phyloP scores from a whole-genome alignment of 1,139 yeast species.

The Geotrichum histeridarum region DNA sequence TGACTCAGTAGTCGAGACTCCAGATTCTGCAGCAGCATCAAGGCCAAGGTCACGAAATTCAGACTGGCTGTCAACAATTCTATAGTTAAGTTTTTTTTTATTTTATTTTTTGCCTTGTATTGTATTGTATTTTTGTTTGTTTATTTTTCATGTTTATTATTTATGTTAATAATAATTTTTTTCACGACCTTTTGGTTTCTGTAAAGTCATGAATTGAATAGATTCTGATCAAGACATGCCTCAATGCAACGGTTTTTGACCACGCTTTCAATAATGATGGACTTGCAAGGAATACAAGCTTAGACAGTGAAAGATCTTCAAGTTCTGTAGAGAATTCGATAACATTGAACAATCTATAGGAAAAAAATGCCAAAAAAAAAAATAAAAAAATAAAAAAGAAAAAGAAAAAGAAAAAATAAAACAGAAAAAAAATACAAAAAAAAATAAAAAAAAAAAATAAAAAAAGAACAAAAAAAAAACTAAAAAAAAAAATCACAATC shows the following conservation, averaged over 20 bases:
- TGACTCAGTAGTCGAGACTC: background rate
- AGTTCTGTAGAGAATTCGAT: too few species aligned
- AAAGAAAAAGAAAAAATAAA: background rate
- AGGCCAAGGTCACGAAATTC: constrained; percentile 6
- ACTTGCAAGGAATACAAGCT: too few species aligned
- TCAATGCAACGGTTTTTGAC: too few species aligned
- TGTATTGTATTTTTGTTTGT: background rate
- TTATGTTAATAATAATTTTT: background rate
- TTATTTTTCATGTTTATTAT: background rate
- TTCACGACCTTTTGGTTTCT: too few species aligned
- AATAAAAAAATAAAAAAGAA: background rate
- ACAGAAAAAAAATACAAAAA: constrained; percentile 5
- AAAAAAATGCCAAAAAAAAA: too few species aligned
- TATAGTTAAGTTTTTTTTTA: background rate
- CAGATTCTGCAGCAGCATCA: background rate
- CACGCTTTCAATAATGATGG: too few species aligned
- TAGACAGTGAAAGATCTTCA: too few species aligned
- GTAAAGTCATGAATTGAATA: too few species aligned
- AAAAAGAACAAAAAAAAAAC: background rate
- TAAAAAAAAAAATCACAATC: constrained; percentile 1
- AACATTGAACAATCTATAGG: too few species aligned
- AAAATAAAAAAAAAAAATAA: constrained; percentile 2
- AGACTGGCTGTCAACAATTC: constrained; percentile 16
- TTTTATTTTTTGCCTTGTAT: background rate
- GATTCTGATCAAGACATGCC: background rate